Percentiles rank a stretch among this genome's conserved stretches.
Conservation (phyloP, 495 filamentous ascomycete species). For the Cercophora samala region DNA sequence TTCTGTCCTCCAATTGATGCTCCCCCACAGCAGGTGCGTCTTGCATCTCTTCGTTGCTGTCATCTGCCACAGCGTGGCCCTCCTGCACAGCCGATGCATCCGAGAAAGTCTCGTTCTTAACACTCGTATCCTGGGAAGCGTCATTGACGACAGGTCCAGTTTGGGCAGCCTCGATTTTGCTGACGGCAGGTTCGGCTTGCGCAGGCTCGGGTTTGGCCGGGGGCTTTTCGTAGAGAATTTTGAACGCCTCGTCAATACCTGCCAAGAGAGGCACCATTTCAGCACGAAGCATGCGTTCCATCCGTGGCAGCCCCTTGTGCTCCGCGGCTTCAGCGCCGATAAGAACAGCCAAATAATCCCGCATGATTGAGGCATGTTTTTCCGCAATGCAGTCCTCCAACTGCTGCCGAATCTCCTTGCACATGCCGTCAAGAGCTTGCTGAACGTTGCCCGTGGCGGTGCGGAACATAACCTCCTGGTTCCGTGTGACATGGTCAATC, state of each 20-base stretch:
- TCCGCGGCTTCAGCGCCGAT: constrained; percentile 17
- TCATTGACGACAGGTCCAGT: too few relatives aligned
- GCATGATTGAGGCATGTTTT: constrained; percentile 40
- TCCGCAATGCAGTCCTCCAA: constrained; percentile 42
- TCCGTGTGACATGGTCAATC: constrained; percentile 44
- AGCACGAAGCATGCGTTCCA: constrained; percentile 21
- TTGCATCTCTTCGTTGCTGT: too few relatives aligned
- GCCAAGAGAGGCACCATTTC: constrained; percentile 23
- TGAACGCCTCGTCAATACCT: constrained; percentile 13
- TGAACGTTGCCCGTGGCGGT: constrained; percentile 45
- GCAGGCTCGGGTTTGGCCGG: neutral
- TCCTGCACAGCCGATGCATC: too few relatives aligned
- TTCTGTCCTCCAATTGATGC: too few relatives aligned
- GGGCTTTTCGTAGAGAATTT: constrained; percentile 1
- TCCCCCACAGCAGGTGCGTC: too few relatives aligned
- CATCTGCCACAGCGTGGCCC: too few relatives aligned
- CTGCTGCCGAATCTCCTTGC: constrained; percentile 31
- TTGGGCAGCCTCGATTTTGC: too few relatives aligned
- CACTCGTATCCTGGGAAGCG: too few relatives aligned
- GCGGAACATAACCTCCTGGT: constrained; percentile 51
- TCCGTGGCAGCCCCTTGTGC: constrained; percentile 10
- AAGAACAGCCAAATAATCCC: constrained; percentile 43
- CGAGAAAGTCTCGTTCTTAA: too few relatives aligned
- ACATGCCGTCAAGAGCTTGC: constrained; percentile 37
- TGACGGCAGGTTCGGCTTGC: neutral